A percentile compares a stretch with the other conserved stretches of the same genome.
Conservation (phyloP, 768 basidiomycete genomes). For the Mycena rosella region DNA sequence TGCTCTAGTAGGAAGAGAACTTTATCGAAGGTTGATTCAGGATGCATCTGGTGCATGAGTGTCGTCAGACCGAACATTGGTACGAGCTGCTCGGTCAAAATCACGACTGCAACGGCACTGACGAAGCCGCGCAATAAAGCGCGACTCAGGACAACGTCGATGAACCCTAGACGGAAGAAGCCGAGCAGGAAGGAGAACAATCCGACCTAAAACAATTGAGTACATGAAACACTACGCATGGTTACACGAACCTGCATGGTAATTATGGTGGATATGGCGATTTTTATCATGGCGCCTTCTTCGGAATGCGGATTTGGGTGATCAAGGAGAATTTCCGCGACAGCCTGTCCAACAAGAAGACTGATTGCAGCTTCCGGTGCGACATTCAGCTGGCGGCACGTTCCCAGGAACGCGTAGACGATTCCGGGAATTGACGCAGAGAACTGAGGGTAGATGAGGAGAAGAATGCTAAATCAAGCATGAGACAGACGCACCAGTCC, state of each 20-base stretch:
- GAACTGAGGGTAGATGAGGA: conserved; percentile 59
- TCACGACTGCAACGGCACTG: conserved; percentile 86
- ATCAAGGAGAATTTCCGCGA: conserved; percentile 74
- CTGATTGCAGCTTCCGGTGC: conserved; percentile 92
- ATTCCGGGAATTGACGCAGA: conserved; percentile 89
- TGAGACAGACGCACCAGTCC: conserved; percentile 76
- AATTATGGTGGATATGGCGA: conserved; percentile 83
- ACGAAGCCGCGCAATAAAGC: conserved; percentile 91
- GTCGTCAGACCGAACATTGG: conserved; percentile 88
- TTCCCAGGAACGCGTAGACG: conserved; percentile 92
- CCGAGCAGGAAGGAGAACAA: conserved; percentile 89
- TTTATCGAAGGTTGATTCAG: conserved; percentile 82
- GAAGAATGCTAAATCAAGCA: not conserved
- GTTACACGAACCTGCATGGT: conserved; percentile 75
- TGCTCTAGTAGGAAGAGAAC: conserved; percentile 78
- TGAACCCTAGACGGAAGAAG: conserved; percentile 89
- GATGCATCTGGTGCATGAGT: conserved; percentile 67
- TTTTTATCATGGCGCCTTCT: conserved; percentile 65
- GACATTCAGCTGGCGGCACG: conserved; percentile 83
- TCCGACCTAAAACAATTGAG: conserved; percentile 68
- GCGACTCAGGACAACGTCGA: conserved; percentile 93
- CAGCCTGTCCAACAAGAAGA: conserved; percentile 88
- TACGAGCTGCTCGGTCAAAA: conserved; percentile 87
- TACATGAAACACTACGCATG: not conserved
- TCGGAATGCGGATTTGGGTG: conserved; percentile 54